phyloP scores from a whole-genome alignment of 192 early-diverging fungal genomes.

The Gaertneriomyces semiglobifer region DNA sequence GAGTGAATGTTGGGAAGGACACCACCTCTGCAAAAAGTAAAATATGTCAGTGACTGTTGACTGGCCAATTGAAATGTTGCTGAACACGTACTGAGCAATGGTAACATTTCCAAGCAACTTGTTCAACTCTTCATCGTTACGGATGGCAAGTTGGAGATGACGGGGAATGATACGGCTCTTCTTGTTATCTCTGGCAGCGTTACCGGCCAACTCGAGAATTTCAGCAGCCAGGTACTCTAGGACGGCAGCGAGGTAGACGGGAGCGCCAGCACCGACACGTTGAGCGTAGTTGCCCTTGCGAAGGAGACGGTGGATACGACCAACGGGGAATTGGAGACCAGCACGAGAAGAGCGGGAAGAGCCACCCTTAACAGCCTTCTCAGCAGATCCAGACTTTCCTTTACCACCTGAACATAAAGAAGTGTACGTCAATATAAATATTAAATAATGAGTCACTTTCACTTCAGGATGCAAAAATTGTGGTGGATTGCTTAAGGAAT shows the following conservation, averaged over 20 bases:
- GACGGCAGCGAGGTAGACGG: slow-evolving; percentile 87
- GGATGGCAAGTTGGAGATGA: slow-evolving; percentile 86
- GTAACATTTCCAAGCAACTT: slow-evolving; percentile 76
- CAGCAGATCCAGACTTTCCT: slow-evolving; percentile 40
- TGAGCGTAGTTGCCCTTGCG: slow-evolving; percentile 85
- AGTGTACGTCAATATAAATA: neutral
- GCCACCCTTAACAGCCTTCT: slow-evolving; percentile 25
- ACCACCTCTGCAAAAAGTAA: slow-evolving; percentile 39
- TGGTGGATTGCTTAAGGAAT: too few relatives aligned
- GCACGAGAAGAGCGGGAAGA: slow-evolving; percentile 78
- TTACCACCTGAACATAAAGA: slow-evolving; percentile 34
- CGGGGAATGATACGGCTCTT: slow-evolving; percentile 84
- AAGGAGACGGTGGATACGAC: slow-evolving; percentile 87
- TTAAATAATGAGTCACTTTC: too few relatives aligned
- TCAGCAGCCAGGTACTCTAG: slow-evolving; percentile 89
- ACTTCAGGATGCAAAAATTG: too few relatives aligned
- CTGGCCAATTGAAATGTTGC: neutral
- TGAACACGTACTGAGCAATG: slow-evolving; percentile 60
- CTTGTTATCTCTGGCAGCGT: slow-evolving; percentile 83
- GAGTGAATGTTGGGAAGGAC: slow-evolving; percentile 30
- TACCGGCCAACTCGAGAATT: slow-evolving; percentile 89
- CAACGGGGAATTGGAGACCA: slow-evolving; percentile 88
- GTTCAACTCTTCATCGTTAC: slow-evolving; percentile 88
- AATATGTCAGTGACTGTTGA: too few relatives aligned
- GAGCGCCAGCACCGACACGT: slow-evolving; percentile 79